Percentiles rank a stretch among this genome's conserved stretches.
Evolutionary conservation across 768 basidiomycete species (phyloP).

Genomic region (Tubosaeta sp.): DNA sequence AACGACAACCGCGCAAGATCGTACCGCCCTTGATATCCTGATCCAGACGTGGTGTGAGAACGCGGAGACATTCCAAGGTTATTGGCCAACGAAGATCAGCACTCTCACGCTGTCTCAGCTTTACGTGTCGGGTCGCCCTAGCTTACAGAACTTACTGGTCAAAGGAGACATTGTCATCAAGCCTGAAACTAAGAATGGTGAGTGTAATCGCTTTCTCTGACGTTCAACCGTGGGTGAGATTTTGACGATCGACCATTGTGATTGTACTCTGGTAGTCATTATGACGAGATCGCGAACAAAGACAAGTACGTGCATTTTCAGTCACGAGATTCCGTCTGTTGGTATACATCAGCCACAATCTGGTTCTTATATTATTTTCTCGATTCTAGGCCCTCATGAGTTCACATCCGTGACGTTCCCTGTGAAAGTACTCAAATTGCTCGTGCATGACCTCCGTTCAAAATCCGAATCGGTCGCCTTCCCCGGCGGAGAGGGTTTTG

Average conservation of each 20-base stretch:
- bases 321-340: constrained; percentile 2
- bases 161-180: constrained; percentile 91
- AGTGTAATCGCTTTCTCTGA: constrained; percentile 29
- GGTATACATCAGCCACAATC: neutral
- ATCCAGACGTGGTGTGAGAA: constrained; percentile 94
- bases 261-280: constrained; percentile 59
- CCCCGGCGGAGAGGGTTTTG: constrained; percentile 52
- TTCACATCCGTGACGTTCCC: constrained; percentile 86
- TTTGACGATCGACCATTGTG: constrained; percentile 19
- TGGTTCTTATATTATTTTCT: constrained; percentile 19
- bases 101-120: constrained; percentile 77
- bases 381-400: constrained; percentile 68
- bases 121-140: constrained; percentile 60
- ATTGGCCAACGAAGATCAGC: constrained; percentile 87
- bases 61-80: constrained; percentile 90
- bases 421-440: constrained; percentile 86
- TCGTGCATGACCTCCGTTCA: constrained; percentile 79
- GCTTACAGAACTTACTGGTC: constrained; percentile 64
- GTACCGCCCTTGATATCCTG: constrained; percentile 78
- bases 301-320: constrained; percentile 53
- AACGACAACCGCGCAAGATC: constrained; percentile 52
- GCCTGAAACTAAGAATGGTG: constrained; percentile 76
- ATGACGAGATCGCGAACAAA: constrained; percentile 94
- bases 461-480: constrained; percentile 71
- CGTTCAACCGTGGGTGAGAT: constrained; percentile 5